Conservation (phyloP, 2,329 filamentous ascomycete genomes). For the Huntiella moniliformis region DNA sequence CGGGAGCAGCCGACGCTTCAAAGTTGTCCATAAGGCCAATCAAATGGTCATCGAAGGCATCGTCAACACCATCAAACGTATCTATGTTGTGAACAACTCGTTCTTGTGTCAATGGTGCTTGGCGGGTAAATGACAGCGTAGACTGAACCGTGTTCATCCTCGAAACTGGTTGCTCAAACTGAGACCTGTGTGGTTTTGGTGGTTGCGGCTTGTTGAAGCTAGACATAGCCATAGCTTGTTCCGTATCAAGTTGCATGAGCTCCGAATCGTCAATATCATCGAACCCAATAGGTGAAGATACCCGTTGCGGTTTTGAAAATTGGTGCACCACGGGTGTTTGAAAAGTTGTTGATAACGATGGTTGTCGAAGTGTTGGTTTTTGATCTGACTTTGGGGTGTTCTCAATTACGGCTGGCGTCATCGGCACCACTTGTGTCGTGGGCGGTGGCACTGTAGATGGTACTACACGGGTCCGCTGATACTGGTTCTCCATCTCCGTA, state of each 20-base stretch:
- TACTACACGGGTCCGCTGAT: conserved; percentile 1
- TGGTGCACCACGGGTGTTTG: too few relatives aligned
- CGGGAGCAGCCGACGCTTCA: conserved; percentile 18
- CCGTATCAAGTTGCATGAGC: conserved; percentile 7
- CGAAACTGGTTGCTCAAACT: neutral
- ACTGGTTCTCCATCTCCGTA: conserved; percentile 2
- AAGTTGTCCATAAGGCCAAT: conserved; percentile 12
- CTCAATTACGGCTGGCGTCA: neutral
- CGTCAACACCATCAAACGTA: conserved; percentile 10
- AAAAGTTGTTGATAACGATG: neutral
- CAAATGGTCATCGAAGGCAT: conserved; percentile 11
- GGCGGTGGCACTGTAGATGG: conserved; percentile 5
- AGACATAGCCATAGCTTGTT: neutral
- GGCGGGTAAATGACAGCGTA: neutral
- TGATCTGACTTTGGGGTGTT: neutral
- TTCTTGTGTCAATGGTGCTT: neutral
- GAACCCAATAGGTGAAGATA: neutral
- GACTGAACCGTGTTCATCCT: neutral
- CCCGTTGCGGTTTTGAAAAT: neutral
- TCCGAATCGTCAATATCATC: conserved; percentile 11
- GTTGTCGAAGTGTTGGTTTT: neutral
- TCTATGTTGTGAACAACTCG: neutral
- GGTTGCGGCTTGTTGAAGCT: neutral
- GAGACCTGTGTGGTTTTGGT: neutral
- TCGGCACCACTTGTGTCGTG: neutral